Percentiles rank a stretch among this genome's conserved stretches.
These are phyloP conservation scores for Malus hybrid DNA, from an alignment of 331 rosid genomes.

Conservation along the genomic window DNA sequence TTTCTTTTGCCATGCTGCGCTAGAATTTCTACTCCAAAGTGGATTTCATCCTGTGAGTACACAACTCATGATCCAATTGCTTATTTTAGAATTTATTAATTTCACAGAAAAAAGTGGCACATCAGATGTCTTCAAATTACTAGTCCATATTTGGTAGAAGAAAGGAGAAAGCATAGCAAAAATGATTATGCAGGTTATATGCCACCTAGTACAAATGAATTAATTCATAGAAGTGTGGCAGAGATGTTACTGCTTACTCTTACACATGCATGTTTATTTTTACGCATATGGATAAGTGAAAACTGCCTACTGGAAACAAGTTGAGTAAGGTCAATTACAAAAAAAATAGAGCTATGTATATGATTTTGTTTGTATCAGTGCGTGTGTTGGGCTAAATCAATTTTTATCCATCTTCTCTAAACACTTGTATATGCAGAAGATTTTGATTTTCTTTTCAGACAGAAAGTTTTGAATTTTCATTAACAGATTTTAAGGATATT, in stretches of 20 bases:
- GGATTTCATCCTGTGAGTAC: slow-evolving; percentile 79
- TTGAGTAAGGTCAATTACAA: not conserved
- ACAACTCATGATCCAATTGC: not conserved
- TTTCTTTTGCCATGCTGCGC: slow-evolving; percentile 80
- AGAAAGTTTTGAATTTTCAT: not conserved
- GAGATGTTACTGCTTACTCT: not conserved
- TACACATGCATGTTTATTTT: not conserved
- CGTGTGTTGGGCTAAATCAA: not conserved
- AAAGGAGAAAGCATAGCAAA: not conserved
- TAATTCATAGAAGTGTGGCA: not conserved
- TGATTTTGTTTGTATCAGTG: not conserved
- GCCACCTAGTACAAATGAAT: not conserved
- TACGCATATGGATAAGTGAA: not conserved
- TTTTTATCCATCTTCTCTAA: not conserved
- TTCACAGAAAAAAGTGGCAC: not conserved
- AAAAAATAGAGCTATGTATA: not conserved
- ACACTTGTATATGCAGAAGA: not conserved
- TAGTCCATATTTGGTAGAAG: not conserved
- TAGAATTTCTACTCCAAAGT: slow-evolving; percentile 71
- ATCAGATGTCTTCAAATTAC: not conserved
- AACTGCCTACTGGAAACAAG: not conserved
- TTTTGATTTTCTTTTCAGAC: no score
- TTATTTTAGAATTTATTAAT: slow-evolving; percentile 6
- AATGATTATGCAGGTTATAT: not conserved
- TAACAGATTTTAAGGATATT: not conserved